Evolutionary conservation across 768 basidiomycete genomes (phyloP).

Genomic region (Collybiopsis luxurians): DNA sequence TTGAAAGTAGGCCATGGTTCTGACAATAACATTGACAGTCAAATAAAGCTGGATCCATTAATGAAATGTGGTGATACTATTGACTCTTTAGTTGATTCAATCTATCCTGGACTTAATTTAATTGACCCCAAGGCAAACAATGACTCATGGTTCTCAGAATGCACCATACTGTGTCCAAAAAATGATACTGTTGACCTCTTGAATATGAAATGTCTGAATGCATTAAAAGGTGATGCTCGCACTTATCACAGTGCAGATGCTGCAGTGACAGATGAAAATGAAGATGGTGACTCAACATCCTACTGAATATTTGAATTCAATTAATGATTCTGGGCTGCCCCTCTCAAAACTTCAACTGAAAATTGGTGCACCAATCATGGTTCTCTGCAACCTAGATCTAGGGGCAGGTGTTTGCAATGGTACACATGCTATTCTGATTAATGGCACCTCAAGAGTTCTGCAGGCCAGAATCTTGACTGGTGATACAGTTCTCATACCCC

Average conservation of each 20-base stretch:
- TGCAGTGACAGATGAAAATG: background rate
- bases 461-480: constrained; percentile 34
- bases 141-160: constrained; percentile 24
- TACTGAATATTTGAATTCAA: background rate
- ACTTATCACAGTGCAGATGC: background rate
- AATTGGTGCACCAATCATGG: background rate
- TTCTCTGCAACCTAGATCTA: background rate
- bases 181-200: constrained; percentile 24
- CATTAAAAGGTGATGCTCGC: background rate
- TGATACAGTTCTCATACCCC: constrained; percentile 32
- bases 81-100: constrained; percentile 20
- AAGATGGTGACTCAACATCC: background rate
- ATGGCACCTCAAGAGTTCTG: constrained; percentile 17
- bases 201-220: background rate
- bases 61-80: constrained; percentile 23
- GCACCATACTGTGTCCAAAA: constrained; percentile 25
- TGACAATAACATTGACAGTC: constrained; percentile 13
- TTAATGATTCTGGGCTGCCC: background rate
- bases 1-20: constrained; percentile 33
- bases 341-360: background rate
- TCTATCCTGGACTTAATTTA: constrained; percentile 21
- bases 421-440: background rate
- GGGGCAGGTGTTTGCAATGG: background rate
- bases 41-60: constrained; percentile 15
- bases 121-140: constrained; percentile 3